Evolutionary conservation across 352 stramenopile genomes (phyloP).

Genomic region (Stramenopiles sp.): DNA sequence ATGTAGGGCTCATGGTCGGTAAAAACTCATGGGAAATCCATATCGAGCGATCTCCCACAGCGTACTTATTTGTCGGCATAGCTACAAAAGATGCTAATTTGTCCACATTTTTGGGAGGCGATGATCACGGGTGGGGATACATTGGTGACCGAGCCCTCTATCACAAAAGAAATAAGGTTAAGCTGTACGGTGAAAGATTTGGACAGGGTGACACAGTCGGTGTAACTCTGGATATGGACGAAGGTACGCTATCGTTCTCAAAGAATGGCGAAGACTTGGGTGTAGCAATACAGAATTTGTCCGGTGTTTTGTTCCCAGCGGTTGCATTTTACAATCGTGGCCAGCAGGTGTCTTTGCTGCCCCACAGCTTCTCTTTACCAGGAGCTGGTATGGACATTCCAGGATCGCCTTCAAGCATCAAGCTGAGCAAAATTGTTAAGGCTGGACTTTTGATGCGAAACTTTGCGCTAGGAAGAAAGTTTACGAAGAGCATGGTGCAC

Average conservation of each 20-base stretch:
- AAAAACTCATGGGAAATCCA: conserved; percentile 52
- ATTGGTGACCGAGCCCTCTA: conserved; percentile 97
- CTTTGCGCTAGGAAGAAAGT: not conserved
- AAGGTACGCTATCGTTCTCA: conserved; percentile 51
- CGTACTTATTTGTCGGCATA: conserved; percentile 91
- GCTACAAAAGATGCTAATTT: conserved; percentile 64
- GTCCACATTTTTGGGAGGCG: conserved; percentile 86
- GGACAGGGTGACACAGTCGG: conserved; percentile 56
- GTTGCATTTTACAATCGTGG: conserved; percentile 73
- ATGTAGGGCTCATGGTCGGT: conserved; percentile 41
- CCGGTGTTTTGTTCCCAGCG: conserved; percentile 62
- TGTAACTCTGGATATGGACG: conserved; percentile 52
- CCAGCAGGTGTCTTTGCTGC: conserved; percentile 44
- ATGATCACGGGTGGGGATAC: conserved; percentile 91
- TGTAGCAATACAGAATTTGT: conserved; percentile 67
- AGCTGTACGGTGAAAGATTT: conserved; percentile 59
- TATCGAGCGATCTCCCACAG: conserved; percentile 80
- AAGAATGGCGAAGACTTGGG: conserved; percentile 64
- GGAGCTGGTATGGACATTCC: conserved; percentile 23
- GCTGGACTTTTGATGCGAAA: not conserved
- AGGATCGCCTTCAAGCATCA: conserved; percentile 35
- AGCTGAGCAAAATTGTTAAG: not conserved
- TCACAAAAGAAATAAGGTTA: conserved; percentile 80
- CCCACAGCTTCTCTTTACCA: conserved; percentile 18
- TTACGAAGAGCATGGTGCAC: not conserved